phyloP scores from a whole-genome alignment of 2,329 filamentous ascomycete species.

The Trichoderma atroviride region DNA sequence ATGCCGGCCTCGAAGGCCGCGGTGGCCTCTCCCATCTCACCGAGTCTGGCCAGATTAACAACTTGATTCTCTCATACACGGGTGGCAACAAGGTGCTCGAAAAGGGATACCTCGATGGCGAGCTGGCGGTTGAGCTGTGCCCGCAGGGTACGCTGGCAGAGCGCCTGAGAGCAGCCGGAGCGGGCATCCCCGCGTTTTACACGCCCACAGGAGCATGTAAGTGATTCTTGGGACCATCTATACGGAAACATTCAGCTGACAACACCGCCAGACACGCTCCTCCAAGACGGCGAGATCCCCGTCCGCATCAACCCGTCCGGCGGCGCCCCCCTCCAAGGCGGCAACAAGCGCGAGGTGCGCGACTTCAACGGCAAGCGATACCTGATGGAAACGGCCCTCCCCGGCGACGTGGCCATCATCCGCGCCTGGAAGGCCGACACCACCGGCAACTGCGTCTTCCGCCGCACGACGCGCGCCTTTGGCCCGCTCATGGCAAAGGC shows the following conservation, averaged over 20 bases:
- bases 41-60: constrained; percentile 68
- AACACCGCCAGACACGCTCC: constrained; percentile 56
- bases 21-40: constrained; percentile 71
- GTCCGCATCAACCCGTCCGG: constrained; percentile 62
- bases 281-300: constrained; percentile 70
- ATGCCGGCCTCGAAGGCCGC: constrained; percentile 70
- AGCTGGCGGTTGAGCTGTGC: constrained; percentile 74
- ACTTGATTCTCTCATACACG: constrained; percentile 74
- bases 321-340: constrained; percentile 63
- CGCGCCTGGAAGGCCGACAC: constrained; percentile 76
- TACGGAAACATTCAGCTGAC: constrained; percentile 25
- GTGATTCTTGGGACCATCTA: constrained; percentile 33
- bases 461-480: constrained; percentile 76
- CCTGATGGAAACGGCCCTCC: constrained; percentile 75
- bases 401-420: constrained; percentile 76
- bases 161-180: constrained; percentile 70
- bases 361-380: constrained; percentile 74
- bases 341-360: constrained; percentile 68
- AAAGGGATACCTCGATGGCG: constrained; percentile 72
- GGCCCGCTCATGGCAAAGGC: constrained; percentile 80
- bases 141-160: constrained; percentile 77
- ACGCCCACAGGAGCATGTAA: constrained; percentile 72
- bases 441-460: constrained; percentile 78
- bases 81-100: constrained; percentile 78
- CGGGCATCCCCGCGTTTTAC: constrained; percentile 79